Evolutionary conservation across 2,329 filamentous ascomycete species (phyloP).

Genomic region (Metarhizium guizhouense): DNA sequence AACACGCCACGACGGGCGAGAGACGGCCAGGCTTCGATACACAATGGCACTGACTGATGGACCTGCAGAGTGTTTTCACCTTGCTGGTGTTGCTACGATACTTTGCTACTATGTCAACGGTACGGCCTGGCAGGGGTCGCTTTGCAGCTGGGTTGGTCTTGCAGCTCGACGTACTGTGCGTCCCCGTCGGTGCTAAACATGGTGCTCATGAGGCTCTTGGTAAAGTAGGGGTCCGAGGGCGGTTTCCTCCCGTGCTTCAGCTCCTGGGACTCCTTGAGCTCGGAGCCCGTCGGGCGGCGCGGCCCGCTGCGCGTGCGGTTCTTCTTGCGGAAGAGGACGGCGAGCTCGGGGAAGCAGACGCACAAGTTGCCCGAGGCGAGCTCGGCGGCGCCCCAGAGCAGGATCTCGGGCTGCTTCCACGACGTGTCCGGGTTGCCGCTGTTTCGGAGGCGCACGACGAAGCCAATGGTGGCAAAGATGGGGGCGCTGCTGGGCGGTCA

Average conservation of each 20-base stretch:
- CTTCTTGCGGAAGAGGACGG: slow-evolving; percentile 6
- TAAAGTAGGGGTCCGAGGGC: not conserved
- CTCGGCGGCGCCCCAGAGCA: slow-evolving; percentile 6
- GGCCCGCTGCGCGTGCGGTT: not conserved
- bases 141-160: not conserved
- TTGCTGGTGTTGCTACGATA: too few relatives aligned
- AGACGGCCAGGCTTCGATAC: too few relatives aligned
- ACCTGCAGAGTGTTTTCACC: too few relatives aligned
- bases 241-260: not conserved
- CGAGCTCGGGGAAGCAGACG: slow-evolving; percentile 7
- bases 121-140: not conserved
- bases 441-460: slow-evolving; percentile 5
- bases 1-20: too few relatives aligned
- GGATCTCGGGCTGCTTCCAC: slow-evolving; percentile 8
- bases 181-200: slow-evolving; percentile 27
- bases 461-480: slow-evolving; percentile 7
- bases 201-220: slow-evolving; percentile 5
- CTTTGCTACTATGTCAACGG: too few relatives aligned
- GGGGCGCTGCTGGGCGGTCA: not conserved
- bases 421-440: slow-evolving; percentile 5
- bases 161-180: not conserved
- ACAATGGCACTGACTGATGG: too few relatives aligned
- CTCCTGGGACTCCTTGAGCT: not conserved
- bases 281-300: not conserved
- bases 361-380: slow-evolving; percentile 6